These are phyloP conservation scores for Cinnamomum micranthum DNA, from an alignment of 164 flowering plant genomes.

Conservation along the genomic window DNA sequence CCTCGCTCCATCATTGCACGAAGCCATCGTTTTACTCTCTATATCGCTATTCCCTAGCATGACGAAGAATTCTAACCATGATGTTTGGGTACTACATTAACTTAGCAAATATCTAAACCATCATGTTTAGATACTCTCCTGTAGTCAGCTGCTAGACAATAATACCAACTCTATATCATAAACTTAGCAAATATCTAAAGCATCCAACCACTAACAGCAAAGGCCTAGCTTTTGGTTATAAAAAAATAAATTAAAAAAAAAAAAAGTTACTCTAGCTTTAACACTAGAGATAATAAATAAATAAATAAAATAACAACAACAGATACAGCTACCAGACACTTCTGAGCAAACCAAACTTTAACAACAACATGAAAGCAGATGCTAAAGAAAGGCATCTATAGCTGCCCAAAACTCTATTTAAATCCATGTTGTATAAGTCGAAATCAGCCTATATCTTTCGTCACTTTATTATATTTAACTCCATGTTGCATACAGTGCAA, in stretches of 20 bases:
- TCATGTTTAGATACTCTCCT: background rate
- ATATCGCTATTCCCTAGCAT: constrained; percentile 8
- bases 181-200: constrained; percentile 10
- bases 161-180: constrained; percentile 16
- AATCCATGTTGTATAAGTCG: too few species aligned
- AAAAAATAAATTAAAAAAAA: too few species aligned
- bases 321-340: constrained; percentile 28
- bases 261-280: constrained; percentile 31
- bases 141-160: constrained; percentile 7
- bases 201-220: constrained; percentile 15
- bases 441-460: too few species aligned
- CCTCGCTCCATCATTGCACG: constrained; percentile 12
- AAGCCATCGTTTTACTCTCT: constrained; percentile 9
- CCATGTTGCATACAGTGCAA: too few species aligned
- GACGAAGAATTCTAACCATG: constrained; percentile 15
- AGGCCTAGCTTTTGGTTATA: background rate
- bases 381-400: constrained; percentile 30
- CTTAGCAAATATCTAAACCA: background rate
- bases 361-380: constrained; percentile 36
- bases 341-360: constrained; percentile 38
- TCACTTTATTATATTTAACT: too few species aligned
- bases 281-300: constrained; percentile 27
- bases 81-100: constrained; percentile 4
- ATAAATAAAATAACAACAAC: constrained; percentile 9
- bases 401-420: constrained; percentile 23